A percentile compares a stretch with the other conserved stretches of the same genome.
Evolutionary conservation across 148 eudicot species (phyloP).

Genomic region (Rheum nobile): DNA sequence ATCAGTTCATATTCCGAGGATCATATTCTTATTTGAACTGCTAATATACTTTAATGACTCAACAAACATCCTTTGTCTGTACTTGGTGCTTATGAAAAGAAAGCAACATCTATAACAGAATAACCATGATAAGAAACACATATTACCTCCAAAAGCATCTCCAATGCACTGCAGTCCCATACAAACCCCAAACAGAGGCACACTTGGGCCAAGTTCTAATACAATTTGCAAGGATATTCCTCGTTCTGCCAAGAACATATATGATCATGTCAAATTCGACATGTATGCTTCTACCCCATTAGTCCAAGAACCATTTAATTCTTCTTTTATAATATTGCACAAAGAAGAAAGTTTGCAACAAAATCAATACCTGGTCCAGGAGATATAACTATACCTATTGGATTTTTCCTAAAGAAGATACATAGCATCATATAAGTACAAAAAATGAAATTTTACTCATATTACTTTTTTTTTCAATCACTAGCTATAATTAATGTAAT

Average conservation of each 20-base stretch:
- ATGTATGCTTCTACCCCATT: neutral
- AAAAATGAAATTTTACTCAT: neutral
- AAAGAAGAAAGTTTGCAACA: neutral
- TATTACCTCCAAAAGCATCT: constrained; percentile 94
- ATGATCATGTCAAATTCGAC: neutral
- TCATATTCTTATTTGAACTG: too few species aligned
- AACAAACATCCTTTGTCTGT: too few species aligned
- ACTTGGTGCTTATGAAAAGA: too few species aligned
- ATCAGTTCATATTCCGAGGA: too few species aligned
- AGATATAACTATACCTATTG: constrained; percentile 86
- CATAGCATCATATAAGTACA: neutral
- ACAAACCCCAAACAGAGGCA: constrained; percentile 95
- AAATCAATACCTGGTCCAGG: constrained; percentile 83
- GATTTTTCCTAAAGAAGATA: constrained; percentile 57
- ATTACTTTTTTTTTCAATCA: neutral
- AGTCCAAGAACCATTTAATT: neutral
- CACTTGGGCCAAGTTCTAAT: constrained; percentile 70
- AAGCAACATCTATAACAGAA: too few species aligned
- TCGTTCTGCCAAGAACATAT: constrained; percentile 40
- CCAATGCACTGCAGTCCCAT: constrained; percentile 99
- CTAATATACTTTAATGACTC: too few species aligned
- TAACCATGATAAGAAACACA: neutral
- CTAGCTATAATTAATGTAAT: neutral
- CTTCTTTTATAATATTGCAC: neutral
- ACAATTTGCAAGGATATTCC: constrained; percentile 91